Base-by-base conservation (phyloP, 495 filamentous ascomycete species). In the Acidomyces sp. region DNA sequence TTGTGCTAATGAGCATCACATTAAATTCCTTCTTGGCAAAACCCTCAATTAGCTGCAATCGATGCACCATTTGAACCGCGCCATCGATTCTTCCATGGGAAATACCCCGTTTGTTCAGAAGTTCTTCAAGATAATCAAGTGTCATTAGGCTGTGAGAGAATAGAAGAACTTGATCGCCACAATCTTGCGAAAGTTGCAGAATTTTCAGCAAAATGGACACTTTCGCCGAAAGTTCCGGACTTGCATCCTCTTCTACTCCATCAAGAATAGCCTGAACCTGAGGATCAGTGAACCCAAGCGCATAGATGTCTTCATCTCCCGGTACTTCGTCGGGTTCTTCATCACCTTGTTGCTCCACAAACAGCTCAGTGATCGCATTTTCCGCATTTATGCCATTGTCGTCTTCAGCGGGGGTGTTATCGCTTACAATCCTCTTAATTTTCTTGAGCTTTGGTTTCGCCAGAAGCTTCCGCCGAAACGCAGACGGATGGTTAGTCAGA, bases 1-100 rank as follows among this genome's bases (percentile, higher is more conserved):
- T 78, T 11, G 92, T 99, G 0, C 88, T 94, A 0, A 99, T 69
- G 11, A 96, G 62, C 60, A 96, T 93, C 0, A 78, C 82, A 53
- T 95, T 93, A 12, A 83, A 64, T 1, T 72, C 62, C 2, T 85
- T 93, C 24, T 79, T 64, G 0, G 96, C 94, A 63, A 82, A 96
- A 3, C 74, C 69, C 58, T 99, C 90, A 30, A 99, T 94, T 6
- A 79, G 71, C 52, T 80, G 80, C 52, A 94, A 87, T 55, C 93
- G 96, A 54, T 94, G 72, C 21, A 86, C 59, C 9, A 78, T 75
- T 1, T 68, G 69, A 45, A 88, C 72, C 2, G 41, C 72, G 12
- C 92, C 92, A 61, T 99, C 92, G 2, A 99, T 71, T 9, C 88
- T 80, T 39, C 78, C 70, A 55, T 80, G 80, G 5, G 53, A 55